A percentile compares a stretch with the other conserved stretches of the same genome.
These are phyloP conservation scores for Sonneratia alba DNA, from an alignment of 345 rosid genomes.

Conservation along the genomic window DNA sequence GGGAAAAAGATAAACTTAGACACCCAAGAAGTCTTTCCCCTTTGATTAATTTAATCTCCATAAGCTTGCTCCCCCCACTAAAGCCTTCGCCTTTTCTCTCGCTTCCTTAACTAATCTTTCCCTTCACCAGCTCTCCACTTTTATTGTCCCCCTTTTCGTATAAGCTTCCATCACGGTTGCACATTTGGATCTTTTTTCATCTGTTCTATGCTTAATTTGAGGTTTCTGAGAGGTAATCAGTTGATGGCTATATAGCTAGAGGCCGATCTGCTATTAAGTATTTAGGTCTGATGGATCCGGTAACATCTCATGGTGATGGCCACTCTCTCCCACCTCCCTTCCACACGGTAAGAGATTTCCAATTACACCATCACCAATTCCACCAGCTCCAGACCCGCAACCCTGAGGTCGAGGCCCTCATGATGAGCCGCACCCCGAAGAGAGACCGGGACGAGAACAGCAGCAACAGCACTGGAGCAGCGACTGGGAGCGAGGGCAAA, in stretches of 20 bases:
- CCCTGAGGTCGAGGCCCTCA: constrained; percentile 1
- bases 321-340: constrained; percentile 13
- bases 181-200: background rate
- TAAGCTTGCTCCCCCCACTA: background rate
- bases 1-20: background rate
- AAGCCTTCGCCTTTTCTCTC: background rate
- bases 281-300: constrained; percentile 2
- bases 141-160: background rate
- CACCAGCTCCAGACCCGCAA: constrained; percentile 1
- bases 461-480: constrained; percentile 3
- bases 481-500: constrained; percentile 5
- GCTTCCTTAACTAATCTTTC: background rate
- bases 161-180: background rate
- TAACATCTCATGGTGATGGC: constrained; percentile 8
- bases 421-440: constrained; percentile 1
- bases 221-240: background rate
- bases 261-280: background rate
- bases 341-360: constrained; percentile 8
- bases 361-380: background rate
- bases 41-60: background rate
- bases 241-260: background rate
- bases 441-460: constrained; percentile 6
- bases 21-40: background rate
- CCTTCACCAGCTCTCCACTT: background rate
- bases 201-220: background rate